Evolutionary conservation across 768 basidiomycete species (phyloP), one percentile per base, ranked within the genome.

Genomic region (Lyophyllum atratum): DNA sequence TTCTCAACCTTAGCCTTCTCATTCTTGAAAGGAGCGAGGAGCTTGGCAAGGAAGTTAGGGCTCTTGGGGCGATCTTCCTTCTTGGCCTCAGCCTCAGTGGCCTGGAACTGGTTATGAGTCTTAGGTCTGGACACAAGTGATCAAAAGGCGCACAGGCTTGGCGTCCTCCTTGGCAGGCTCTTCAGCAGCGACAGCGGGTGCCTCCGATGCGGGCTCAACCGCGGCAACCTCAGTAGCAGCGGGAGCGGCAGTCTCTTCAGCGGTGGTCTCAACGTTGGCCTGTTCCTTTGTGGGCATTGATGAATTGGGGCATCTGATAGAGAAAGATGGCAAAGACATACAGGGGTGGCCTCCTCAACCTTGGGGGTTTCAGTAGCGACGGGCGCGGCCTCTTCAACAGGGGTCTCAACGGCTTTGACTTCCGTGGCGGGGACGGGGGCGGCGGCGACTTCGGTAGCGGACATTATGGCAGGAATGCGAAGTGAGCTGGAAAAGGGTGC

Each of bases 41-140:
- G 76, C 75, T 89, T 94, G 64, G 85, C 70, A 55, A 95, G 80
- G 63, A 94, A 67, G 51, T 83, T 76, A 17, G 91, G 90, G 76
- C 90, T 92, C 84, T 87, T 90, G 65, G 90, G 89, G 64, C 82
- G 81, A 37, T 90, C 86, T 63, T 92, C 87, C 79, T 91, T 92
- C 84, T 88, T 87, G 28, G 71, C 55, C 59, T 81, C 77, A 50
- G 77, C 75, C 69, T 87, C 78, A 49, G 56, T 48, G 49, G 68
- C 72, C 77, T 79, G 76, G 44, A 62, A 59, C 52, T 6, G 12
- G 51, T 28, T 28, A 33, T 33, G 19, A 53, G 51, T 62, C 21
- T 52, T 33, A 48, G 57, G 9, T 47, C 45, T 9, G 29, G 19
- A 34, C n/a, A 4, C 19, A 44, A 26, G 22, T 47, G 33, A 52